Base-by-base conservation (phyloP, 495 filamentous ascomycete species). In the Xylaria intraflava region DNA sequence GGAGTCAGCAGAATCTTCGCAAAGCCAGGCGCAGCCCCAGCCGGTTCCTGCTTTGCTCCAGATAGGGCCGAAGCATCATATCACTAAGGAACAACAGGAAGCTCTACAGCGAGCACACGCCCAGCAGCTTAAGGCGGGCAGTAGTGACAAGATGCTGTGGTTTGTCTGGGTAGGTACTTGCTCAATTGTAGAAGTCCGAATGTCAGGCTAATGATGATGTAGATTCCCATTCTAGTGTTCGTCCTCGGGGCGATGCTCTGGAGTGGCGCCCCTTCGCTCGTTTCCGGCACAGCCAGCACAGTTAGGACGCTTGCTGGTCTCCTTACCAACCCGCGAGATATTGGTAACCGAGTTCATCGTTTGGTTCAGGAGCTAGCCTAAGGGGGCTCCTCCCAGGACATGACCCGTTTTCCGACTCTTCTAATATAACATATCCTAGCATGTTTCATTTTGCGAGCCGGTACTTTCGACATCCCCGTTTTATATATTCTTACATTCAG, bases 131-230 rank as follows among this genome's bases (percentile, higher is more conserved):
- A 90, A 90, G 76, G 79, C 77, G 55, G 71, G 90, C 35, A 80
- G 78, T 38, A 83, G 78, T 56, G 89, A 94, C 65, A 77, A 84
- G 59, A 90, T 89, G 65, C 74, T 94, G 38, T 92, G 86, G 70
- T 86, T 90, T 65, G 75, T 94, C 64, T 94, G 89, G 89, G 88
- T 90, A 80, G 62, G 70, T 64, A 51, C 31, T 16, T 10, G 9
- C 8, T 17, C 1, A 14, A 17, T 17, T 27, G 16, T 49, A 16
- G 29, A 31, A 12, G 14, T 42, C n/a, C 0, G 16, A 11, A 16
- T 38, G 16, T n/a, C 2, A 20, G 17, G 50, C 58, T 66, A 62
- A 66, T 27, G 0, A 35, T 29, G 14, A 26, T 27, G 10, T 27
- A 66, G 64, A 64, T 66, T 46, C 64, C 64, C n/a, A 61, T 72